Conservation (phyloP, 352 stramenopile genomes). For the Peronospora farinosa region DNA sequence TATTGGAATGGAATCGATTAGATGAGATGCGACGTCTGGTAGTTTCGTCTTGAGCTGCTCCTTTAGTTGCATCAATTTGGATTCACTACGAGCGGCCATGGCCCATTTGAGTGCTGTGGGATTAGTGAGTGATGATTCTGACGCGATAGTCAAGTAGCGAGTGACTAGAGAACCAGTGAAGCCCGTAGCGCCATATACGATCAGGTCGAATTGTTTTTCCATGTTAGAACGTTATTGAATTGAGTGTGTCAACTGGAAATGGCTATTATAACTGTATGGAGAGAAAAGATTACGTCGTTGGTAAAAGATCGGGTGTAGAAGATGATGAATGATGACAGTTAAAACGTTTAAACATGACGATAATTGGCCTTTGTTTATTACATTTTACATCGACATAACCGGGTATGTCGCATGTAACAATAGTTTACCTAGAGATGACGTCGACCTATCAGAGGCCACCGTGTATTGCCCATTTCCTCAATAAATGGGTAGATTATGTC, state of each 20-base stretch:
- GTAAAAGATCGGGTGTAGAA: too few species aligned
- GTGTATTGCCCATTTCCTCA: too few species aligned
- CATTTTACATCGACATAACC: too few species aligned
- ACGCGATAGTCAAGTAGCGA: conserved; percentile 50
- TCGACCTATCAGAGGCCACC: too few species aligned
- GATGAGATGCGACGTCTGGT: conserved; percentile 25
- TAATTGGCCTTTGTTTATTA: too few species aligned
- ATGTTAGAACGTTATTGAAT: conserved; percentile 5
- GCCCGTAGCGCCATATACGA: conserved; percentile 86
- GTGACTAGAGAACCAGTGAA: conserved; percentile 82
- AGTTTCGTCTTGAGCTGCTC: conserved; percentile 43
- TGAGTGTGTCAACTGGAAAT: neutral
- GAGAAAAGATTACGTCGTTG: too few species aligned
- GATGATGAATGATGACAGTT: too few species aligned
- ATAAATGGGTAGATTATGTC: too few species aligned
- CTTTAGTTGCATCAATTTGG: conserved; percentile 67
- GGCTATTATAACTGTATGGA: neutral
- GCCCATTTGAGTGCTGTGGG: conserved; percentile 69
- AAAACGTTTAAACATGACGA: too few species aligned
- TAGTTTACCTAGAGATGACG: too few species aligned
- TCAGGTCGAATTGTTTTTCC: conserved; percentile 48
- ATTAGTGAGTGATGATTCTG: conserved; percentile 30
- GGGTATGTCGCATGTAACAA: too few species aligned
- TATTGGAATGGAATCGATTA: conserved; percentile 43
- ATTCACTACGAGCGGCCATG: conserved; percentile 71